Percentiles rank a stretch among this genome's conserved stretches.
These are phyloP conservation scores for Plantago coronopus DNA, from an alignment of 305 asterid genomes.

Conservation along the genomic window DNA sequence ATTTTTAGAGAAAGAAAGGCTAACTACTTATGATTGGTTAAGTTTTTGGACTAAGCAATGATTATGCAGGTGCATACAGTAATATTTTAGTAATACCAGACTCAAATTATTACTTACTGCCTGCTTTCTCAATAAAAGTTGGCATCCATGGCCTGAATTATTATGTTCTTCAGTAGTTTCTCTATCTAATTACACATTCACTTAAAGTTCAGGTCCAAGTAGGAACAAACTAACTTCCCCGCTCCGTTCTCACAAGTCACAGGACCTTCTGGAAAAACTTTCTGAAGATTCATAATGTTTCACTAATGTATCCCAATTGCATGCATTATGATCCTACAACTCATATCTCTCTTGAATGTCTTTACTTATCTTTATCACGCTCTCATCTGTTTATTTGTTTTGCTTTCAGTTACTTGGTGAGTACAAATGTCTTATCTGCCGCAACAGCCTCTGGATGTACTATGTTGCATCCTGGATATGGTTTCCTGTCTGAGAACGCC, in stretches of 20 bases:
- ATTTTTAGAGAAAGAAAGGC: too few species aligned
- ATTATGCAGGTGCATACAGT: not conserved
- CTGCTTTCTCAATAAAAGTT: too few species aligned
- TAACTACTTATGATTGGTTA: not conserved
- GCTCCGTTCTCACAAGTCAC: too few species aligned
- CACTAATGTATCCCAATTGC: not conserved
- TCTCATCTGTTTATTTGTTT: conserved; percentile 4
- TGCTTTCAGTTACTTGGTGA: conserved; percentile 63
- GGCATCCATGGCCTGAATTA: too few species aligned
- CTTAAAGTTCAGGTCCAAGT: too few species aligned
- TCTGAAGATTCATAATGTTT: too few species aligned
- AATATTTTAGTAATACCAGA: not conserved
- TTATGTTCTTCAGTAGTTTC: too few species aligned
- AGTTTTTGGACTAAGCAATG: not conserved
- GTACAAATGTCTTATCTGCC: conserved; percentile 86
- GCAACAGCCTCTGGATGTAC: conserved; percentile 87
- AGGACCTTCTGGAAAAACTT: too few species aligned
- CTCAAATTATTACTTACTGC: too few species aligned
- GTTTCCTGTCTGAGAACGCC: conserved; percentile 96
- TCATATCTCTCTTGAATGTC: not conserved
- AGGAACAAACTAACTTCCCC: too few species aligned
- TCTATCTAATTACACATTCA: too few species aligned
- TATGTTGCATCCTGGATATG: conserved; percentile 99
- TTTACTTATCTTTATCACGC: not conserved
- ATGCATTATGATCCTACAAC: not conserved